Evolutionary conservation across 164 flowering plant species (phyloP).

Genomic region (Dillenia suffruticosa): DNA sequence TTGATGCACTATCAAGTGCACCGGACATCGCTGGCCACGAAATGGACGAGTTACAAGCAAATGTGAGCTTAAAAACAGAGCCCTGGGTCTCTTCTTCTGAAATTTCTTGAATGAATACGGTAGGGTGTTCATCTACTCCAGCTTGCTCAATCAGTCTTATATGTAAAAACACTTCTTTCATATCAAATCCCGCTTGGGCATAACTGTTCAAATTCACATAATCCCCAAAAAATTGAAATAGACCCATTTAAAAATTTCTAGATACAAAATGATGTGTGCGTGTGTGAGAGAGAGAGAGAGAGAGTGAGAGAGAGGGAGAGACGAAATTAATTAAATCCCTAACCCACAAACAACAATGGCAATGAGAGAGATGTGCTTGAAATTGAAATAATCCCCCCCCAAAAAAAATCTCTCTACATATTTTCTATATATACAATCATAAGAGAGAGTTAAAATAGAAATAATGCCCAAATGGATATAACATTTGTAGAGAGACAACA

Average conservation of each 20-base stretch:
- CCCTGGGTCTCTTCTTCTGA: slow-evolving; percentile 47
- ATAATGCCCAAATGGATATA: not conserved
- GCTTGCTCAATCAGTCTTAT: slow-evolving; percentile 81
- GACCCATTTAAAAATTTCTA: not conserved
- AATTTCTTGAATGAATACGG: slow-evolving; percentile 63
- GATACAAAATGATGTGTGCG: not conserved
- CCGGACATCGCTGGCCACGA: slow-evolving; percentile 82
- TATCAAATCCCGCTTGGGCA: slow-evolving; percentile 82
- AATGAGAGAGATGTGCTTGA: too few species aligned
- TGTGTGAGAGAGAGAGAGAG: too few species aligned
- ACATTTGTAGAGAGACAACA: too few species aligned
- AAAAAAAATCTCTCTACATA: too few species aligned
- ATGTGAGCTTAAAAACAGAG: slow-evolving; percentile 64
- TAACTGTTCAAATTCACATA: slow-evolving; percentile 41
- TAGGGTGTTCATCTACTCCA: slow-evolving; percentile 54
- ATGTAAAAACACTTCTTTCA: slow-evolving; percentile 92
- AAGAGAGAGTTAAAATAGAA: not conserved
- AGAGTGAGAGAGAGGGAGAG: too few species aligned
- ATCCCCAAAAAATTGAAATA: not conserved
- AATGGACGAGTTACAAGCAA: slow-evolving; percentile 74
- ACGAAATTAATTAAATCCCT: too few species aligned
- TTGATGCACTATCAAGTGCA: slow-evolving; percentile 59
- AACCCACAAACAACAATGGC: too few species aligned
- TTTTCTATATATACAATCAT: too few species aligned
- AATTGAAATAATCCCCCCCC: too few species aligned